A percentile compares a stretch with the other conserved stretches of the same genome.
These are phyloP conservation scores for Trichophyton rubrum DNA, from an alignment of 2,329 filamentous ascomycete genomes.

Conservation along the genomic window DNA sequence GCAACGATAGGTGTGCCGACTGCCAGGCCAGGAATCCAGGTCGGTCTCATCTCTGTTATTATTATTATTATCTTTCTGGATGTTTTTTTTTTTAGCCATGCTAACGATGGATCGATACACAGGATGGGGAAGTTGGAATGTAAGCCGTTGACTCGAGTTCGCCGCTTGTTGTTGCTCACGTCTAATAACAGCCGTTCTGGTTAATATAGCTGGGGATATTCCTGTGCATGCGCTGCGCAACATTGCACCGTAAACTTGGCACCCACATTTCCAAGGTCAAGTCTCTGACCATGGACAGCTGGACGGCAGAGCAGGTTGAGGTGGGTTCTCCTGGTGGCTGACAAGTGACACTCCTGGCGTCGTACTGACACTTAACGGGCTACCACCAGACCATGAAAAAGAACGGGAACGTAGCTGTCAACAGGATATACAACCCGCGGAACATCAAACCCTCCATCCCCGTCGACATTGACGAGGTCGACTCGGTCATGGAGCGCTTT, in stretches of 20 bases:
- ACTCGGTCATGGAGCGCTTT: slow-evolving; percentile 88
- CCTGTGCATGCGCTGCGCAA: slow-evolving; percentile 92
- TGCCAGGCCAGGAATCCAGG: slow-evolving; percentile 85
- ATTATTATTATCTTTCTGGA: not conserved
- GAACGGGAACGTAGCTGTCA: slow-evolving; percentile 73
- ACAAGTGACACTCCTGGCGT: no score
- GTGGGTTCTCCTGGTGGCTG: slow-evolving; percentile 40
- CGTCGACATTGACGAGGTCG: slow-evolving; percentile 80
- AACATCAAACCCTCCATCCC: slow-evolving; percentile 74
- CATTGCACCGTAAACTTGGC: slow-evolving; percentile 88
- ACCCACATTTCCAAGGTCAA: slow-evolving; percentile 99
- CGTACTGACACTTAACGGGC: not conserved
- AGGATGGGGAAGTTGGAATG: slow-evolving; percentile 94
- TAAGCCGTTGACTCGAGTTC: slow-evolving; percentile 38
- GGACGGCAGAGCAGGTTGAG: slow-evolving; percentile 92
- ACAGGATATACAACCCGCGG: slow-evolving; percentile 78
- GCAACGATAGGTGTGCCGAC: slow-evolving; percentile 90
- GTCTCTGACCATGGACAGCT: slow-evolving; percentile 95
- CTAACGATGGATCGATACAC: slow-evolving; percentile 23
- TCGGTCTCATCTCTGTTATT: slow-evolving; percentile 33
- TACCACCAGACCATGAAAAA: slow-evolving; percentile 79
- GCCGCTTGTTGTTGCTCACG: not conserved
- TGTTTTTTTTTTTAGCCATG: not conserved
- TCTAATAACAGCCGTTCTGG: not conserved
- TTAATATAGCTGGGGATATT: slow-evolving; percentile 69